These are phyloP conservation scores for Blastomyces gilchristii DNA, from an alignment of 2,329 filamentous ascomycete species.

Conservation along the genomic window DNA sequence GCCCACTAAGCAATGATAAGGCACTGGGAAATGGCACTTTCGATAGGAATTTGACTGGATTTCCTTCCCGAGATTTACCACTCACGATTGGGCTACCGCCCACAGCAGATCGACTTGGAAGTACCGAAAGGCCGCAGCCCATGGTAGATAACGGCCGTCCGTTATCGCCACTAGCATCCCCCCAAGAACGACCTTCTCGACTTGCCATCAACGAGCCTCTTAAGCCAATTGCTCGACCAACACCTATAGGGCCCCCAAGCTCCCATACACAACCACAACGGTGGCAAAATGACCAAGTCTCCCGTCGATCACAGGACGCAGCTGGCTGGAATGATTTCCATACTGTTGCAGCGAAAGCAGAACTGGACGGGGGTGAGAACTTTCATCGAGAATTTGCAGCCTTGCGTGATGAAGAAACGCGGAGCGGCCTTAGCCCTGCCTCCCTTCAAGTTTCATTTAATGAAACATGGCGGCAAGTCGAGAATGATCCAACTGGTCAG, in stretches of 20 bases:
- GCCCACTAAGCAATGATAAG: constrained; percentile 45
- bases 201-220: constrained; percentile 30
- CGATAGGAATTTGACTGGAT: constrained; percentile 43
- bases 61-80: constrained; percentile 36
- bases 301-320: constrained; percentile 21
- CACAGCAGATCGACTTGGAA: constrained; percentile 15
- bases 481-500: constrained; percentile 31
- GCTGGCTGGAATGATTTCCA: constrained; percentile 39
- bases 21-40: constrained; percentile 56
- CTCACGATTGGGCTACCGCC: constrained; percentile 25
- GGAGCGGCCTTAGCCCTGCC: constrained; percentile 23
- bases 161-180: constrained; percentile 29
- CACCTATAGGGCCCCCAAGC: constrained; percentile 39
- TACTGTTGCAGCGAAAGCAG: constrained; percentile 29
- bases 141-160: constrained; percentile 26
- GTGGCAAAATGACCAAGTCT: constrained; percentile 25
- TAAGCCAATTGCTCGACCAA: constrained; percentile 33
- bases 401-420: constrained; percentile 29
- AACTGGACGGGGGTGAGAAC: constrained; percentile 33
- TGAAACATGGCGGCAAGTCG: constrained; percentile 40
- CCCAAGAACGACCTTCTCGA: constrained; percentile 30
- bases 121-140: constrained; percentile 19
- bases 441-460: constrained; percentile 31
- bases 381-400: constrained; percentile 32
- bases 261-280: constrained; percentile 21